Conservation (phyloP, 257 asterid species). For the Ophiorrhiza pumila region DNA sequence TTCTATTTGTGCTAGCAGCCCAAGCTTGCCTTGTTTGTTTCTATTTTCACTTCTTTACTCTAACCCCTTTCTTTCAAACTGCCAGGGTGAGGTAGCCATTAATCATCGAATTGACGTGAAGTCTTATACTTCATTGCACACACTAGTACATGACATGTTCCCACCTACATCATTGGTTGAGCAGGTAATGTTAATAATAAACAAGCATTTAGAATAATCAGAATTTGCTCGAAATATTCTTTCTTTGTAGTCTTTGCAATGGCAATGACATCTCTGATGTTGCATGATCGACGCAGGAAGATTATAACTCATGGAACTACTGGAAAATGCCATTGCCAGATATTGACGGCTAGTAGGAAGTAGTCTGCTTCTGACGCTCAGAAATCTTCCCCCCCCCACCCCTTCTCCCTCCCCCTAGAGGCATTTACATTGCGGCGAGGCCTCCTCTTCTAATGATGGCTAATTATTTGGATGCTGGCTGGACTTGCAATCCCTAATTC, state of each 20-base stretch:
- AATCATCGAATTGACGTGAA: slow-evolving; percentile 81
- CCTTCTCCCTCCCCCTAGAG: no score
- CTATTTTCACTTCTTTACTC: neutral
- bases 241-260: neutral
- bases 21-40: neutral
- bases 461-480: slow-evolving; percentile 1
- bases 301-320: slow-evolving; percentile 84
- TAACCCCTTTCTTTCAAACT: slow-evolving; percentile 6
- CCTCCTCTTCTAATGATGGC: neutral
- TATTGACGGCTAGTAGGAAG: slow-evolving; percentile 43
- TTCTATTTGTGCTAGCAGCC: neutral
- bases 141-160: slow-evolving; percentile 93
- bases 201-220: neutral
- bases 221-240: neutral
- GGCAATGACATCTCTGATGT: neutral
- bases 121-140: slow-evolving; percentile 93
- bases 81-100: slow-evolving; percentile 98
- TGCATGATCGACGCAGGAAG: slow-evolving; percentile 54
- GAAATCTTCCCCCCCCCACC: slow-evolving; percentile 3
- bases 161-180: slow-evolving; percentile 91
- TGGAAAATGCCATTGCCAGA: slow-evolving; percentile 86
- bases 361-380: slow-evolving; percentile 11
- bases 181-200: slow-evolving; percentile 51
- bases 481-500: neutral
- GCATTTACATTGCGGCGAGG: neutral